phyloP scores from a whole-genome alignment of 148 eudicot genomes.

The Rhododendron williamsianum region DNA sequence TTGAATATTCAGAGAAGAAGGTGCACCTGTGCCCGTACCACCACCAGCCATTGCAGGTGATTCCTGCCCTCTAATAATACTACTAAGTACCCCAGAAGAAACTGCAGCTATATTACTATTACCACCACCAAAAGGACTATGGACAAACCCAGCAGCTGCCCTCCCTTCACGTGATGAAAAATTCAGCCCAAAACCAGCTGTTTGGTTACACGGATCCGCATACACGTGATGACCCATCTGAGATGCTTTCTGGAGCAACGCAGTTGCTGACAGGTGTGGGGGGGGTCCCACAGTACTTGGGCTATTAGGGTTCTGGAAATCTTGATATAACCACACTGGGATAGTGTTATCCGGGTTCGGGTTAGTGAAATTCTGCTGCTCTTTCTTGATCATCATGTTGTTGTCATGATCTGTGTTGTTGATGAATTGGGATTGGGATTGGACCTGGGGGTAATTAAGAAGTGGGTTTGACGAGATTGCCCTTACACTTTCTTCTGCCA shows the following conservation, averaged over 20 bases:
- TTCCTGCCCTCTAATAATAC: not conserved
- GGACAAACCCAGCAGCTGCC: conserved; percentile 25
- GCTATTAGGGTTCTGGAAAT: conserved; percentile 32
- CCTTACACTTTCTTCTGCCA: conserved; percentile 79
- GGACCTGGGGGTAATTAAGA: conserved; percentile 28
- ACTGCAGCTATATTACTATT: conserved; percentile 25
- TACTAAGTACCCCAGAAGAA: not conserved
- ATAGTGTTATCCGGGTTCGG: conserved; percentile 24
- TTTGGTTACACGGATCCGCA: conserved; percentile 21
- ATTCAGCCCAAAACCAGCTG: conserved; percentile 54
- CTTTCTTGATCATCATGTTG: conserved; percentile 21
- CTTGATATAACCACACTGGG: conserved; percentile 57
- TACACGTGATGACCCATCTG: conserved; percentile 79
- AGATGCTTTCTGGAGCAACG: conserved; percentile 85
- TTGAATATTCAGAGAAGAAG: conserved; percentile 34
- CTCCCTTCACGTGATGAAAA: conserved; percentile 63
- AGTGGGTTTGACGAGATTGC: conserved; percentile 34
- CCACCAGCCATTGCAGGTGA: conserved; percentile 7
- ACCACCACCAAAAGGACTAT: conserved; percentile 27
- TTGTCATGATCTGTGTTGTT: not conserved
- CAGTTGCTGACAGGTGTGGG: conserved; percentile 81
- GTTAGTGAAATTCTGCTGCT: conserved; percentile 33
- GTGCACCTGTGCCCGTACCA: not conserved
- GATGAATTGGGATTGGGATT: conserved; percentile 28
- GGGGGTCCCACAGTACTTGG: conserved; percentile 35